These are phyloP conservation scores for Metarhizium anisopliae DNA, from an alignment of 2,329 filamentous ascomycete genomes.

Conservation along the genomic window DNA sequence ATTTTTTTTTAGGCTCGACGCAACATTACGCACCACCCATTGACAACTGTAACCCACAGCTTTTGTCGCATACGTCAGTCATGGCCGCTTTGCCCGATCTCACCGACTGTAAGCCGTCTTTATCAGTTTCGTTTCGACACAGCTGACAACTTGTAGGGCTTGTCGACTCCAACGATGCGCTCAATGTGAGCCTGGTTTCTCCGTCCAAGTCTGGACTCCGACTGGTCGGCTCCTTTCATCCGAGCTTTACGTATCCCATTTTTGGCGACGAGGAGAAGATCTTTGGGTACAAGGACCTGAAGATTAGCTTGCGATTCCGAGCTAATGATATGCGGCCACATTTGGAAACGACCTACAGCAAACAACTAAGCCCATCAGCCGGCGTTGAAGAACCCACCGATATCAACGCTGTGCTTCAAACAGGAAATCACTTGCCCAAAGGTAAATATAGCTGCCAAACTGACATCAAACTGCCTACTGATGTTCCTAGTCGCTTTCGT, in stretches of 20 bases:
- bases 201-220: conserved; percentile 40
- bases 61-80: not conserved
- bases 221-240: conserved; percentile 63
- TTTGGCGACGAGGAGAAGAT: conserved; percentile 91
- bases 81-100: conserved; percentile 23
- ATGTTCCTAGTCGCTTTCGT: conserved; percentile 53
- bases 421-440: conserved; percentile 58
- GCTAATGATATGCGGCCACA: conserved; percentile 70
- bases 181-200: conserved; percentile 51
- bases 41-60: not conserved
- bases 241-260: conserved; percentile 81
- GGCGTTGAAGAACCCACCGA: conserved; percentile 63
- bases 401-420: conserved; percentile 53
- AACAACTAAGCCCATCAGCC: conserved; percentile 55
- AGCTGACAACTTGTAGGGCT: conserved; percentile 36
- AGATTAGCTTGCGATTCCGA: conserved; percentile 61
- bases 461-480: not conserved
- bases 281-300: conserved; percentile 78
- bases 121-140: not conserved
- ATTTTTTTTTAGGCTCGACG: not conserved
- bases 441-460: conserved; percentile 32
- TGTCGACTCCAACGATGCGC: conserved; percentile 50
- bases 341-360: conserved; percentile 59
- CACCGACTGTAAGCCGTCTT: conserved; percentile 23
- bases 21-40: not conserved